Evolutionary conservation across 2,329 filamentous ascomycete species (phyloP).

Genomic region (Neopestalotiopsis sp.): DNA sequence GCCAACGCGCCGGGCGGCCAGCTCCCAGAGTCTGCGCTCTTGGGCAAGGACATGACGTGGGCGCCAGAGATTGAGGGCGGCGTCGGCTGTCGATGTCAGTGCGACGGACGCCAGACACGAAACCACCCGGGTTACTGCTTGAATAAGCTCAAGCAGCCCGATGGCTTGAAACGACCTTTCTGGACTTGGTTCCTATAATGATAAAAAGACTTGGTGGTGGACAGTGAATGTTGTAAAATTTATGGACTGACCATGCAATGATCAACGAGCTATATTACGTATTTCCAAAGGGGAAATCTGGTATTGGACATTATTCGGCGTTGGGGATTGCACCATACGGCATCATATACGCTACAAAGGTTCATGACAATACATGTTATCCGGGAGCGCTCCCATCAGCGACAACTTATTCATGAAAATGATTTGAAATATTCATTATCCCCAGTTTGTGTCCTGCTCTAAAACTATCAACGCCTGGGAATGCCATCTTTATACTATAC

Average conservation of each 20-base stretch:
- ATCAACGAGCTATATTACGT: neutral
- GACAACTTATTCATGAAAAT: too few species aligned
- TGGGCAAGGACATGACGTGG: constrained; percentile 33
- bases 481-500: constrained; percentile 1
- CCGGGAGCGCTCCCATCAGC: neutral
- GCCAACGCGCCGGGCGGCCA: constrained; percentile 44
- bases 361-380: neutral
- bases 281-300: neutral
- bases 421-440: too few species aligned
- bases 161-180: constrained; percentile 35
- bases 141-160: constrained; percentile 44
- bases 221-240: neutral
- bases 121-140: constrained; percentile 43
- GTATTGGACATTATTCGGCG: neutral
- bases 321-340: neutral
- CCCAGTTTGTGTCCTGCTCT: neutral
- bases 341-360: neutral
- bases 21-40: constrained; percentile 36
- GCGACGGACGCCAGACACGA: constrained; percentile 38
- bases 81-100: constrained; percentile 48
- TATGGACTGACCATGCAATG: neutral
- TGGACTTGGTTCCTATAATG: constrained; percentile 38
- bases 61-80: constrained; percentile 40
- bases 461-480: neutral
- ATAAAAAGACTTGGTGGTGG: neutral